Evolutionary conservation across 169 alveolate species (phyloP).

Genomic region (Plasmodium gaboni): DNA sequence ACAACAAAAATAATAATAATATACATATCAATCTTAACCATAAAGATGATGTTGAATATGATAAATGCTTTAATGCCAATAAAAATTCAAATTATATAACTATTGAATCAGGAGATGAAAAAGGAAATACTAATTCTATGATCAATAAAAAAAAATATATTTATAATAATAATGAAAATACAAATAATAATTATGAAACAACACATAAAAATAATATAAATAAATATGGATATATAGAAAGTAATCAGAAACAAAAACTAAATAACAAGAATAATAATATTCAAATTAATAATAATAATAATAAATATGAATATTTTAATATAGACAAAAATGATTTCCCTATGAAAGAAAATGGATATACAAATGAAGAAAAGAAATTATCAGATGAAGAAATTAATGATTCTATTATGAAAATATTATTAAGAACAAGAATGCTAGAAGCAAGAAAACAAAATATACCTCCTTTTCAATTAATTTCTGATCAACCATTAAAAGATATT

Average conservation of each 20-base stretch:
- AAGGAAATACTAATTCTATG: no score
- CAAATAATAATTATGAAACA: no score
- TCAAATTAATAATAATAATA: not conserved
- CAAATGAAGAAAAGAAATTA: constrained; percentile 30
- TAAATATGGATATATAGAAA: no score
- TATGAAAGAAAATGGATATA: constrained; percentile 11
- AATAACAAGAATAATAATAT: not conserved
- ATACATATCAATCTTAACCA: no score
- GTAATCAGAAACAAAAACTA: not conserved
- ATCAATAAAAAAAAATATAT: no score
- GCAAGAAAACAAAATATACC: constrained; percentile 76
- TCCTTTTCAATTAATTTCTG: constrained; percentile 75
- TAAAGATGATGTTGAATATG: no score
- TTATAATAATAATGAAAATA: no score
- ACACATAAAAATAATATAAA: no score
- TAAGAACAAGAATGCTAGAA: constrained; percentile 75
- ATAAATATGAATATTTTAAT: constrained; percentile 57
- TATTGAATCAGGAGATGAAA: no score
- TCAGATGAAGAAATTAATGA: constrained; percentile 58
- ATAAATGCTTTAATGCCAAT: no score
- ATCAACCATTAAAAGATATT: constrained; percentile 73
- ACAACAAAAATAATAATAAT: no score
- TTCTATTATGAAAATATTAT: constrained; percentile 39
- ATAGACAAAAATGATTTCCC: constrained; percentile 5
- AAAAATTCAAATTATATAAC: no score